Base-by-base conservation (phyloP, 192 early-diverging fungal genomes). In the Entomortierella chlamydospora region DNA sequence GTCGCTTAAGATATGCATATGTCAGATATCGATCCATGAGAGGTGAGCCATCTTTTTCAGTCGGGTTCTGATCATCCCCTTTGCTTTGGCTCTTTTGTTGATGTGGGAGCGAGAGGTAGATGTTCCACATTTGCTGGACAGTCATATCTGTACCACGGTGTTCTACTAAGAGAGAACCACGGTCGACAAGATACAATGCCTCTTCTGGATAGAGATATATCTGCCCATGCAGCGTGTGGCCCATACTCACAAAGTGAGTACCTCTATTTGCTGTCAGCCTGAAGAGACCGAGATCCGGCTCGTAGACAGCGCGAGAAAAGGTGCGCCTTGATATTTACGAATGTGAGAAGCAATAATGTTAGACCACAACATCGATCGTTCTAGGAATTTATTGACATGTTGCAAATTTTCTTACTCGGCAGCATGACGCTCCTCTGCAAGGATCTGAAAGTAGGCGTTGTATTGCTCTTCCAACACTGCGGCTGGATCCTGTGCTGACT, bases 1-100 rank as follows among this genome's bases (percentile, higher is more conserved):
- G 67, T 39, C 85, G 79, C 62, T 88, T 88, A 4, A 88, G 69
- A 82, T 86, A 85, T 1, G 83, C 77, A 64, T 86, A 88, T 0
- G 77, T 70, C 55, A 82, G 28, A 12, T 68, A 64, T 15, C 47
- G 41, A 31, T 61, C 56, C 73, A 78, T 63, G n/a, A 54, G 57
- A 8, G 11, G 13, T 15, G 78, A n/a, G 28, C 17, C 47, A 30
- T 64, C 49, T 26, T 57, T 4, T 10, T 37, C 34, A 37, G 10
- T 37, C 10, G 34, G 10, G 10, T 37, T 37, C 4, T 37, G 29
- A 15, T 45, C 29, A 22, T 63, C 41, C 31, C 3, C 23, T 45
- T 20, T 4, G 11, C 39, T 20, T 45, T 29, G 34, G 41, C 7
- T 30, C 23, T n/a, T 23, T 0, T 13, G 22, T 28, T 20, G 17